Evolutionary conservation across 176 grass and related monocot genomes (phyloP).

Genomic region (Poa annua): DNA sequence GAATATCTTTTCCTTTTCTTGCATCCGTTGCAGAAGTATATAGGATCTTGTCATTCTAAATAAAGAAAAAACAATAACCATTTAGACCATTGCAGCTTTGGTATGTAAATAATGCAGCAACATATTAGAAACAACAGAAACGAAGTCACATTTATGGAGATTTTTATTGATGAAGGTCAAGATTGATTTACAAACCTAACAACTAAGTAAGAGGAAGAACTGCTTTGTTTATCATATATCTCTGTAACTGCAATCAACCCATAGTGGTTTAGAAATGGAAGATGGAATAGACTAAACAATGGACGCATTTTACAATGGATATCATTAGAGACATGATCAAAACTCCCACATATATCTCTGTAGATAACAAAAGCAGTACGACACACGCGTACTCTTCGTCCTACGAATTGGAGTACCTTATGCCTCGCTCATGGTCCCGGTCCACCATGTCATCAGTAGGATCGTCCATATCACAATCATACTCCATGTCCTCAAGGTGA

Average conservation of each 20-base stretch:
- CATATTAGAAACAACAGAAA: conserved; percentile 5
- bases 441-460: conserved; percentile 65
- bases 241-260: not conserved
- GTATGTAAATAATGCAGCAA: conserved; percentile 16
- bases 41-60: conserved; percentile 61
- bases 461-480: conserved; percentile 80
- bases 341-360: conserved; percentile 16
- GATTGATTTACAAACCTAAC: not conserved
- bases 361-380: not conserved
- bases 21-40: conserved; percentile 80
- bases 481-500: conserved; percentile 67
- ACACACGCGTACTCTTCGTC: conserved; percentile 52
- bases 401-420: conserved; percentile 72
- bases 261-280: conserved; percentile 14
- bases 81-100: conserved; percentile 20
- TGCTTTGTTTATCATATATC: conserved; percentile 3
- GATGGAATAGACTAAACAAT: conserved; percentile 11
- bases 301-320: not conserved
- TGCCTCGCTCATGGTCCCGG: conserved; percentile 56
- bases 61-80: conserved; percentile 18
- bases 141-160: conserved; percentile 8
- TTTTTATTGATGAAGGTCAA: not conserved
- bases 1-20: conserved; percentile 89
- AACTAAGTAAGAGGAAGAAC: not conserved
- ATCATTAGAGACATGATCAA: not conserved